Conservation (phyloP, 192 early-diverging fungal species). For the Coemansia sp. region DNA sequence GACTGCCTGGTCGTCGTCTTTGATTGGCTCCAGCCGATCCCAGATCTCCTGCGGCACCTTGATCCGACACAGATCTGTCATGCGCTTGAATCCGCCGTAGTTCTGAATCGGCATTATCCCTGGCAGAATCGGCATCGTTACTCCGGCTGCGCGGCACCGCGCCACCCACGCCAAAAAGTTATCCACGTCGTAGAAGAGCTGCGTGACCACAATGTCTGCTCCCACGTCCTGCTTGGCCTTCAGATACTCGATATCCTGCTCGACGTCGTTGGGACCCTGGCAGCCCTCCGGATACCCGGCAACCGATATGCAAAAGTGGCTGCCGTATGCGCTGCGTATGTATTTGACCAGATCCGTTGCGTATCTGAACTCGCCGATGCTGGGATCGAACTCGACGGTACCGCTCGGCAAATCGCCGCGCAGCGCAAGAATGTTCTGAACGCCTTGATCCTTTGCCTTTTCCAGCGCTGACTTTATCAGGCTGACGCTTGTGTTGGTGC, state of each 20-base stretch:
- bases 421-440: conserved; percentile 96
- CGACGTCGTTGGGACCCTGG: conserved; percentile 69
- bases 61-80: conserved; percentile 86
- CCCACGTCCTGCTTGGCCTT: conserved; percentile 91
- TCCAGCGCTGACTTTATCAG: conserved; percentile 87
- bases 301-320: conserved; percentile 95
- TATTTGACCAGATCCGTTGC: conserved; percentile 89
- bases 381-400: conserved; percentile 75
- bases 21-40: conserved; percentile 91
- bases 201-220: conserved; percentile 91
- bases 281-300: conserved; percentile 98
- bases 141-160: conserved; percentile 72
- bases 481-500: conserved; percentile 93
- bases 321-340: conserved; percentile 86
- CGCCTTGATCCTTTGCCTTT: conserved; percentile 87
- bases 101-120: conserved; percentile 98
- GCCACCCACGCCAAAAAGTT: conserved; percentile 81
- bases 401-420: conserved; percentile 93
- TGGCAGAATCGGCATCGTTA: conserved; percentile 84
- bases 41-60: conserved; percentile 83
- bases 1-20: conserved; percentile 97
- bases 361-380: conserved; percentile 85
- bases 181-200: conserved; percentile 94
- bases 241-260: conserved; percentile 77
- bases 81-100: conserved; percentile 90